Evolutionary conservation across 805 yeast species (phyloP).

Genomic region (Saturnispora serradocipensis): DNA sequence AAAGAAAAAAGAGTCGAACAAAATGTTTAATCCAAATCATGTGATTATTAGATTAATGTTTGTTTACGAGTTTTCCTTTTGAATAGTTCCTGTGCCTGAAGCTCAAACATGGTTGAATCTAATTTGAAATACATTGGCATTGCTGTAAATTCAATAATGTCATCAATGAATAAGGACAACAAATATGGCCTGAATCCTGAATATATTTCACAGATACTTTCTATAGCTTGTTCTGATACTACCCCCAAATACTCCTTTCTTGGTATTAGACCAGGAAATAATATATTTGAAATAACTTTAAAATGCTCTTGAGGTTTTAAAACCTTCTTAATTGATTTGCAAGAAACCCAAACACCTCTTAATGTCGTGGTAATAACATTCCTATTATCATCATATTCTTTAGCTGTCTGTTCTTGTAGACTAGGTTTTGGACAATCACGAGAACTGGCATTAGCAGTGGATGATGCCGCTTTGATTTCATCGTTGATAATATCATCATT

Average conservation of each 20-base stretch:
- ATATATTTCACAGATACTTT: constrained; percentile 10
- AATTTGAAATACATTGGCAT: constrained; percentile 18
- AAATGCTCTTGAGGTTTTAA: constrained; percentile 14
- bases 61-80: constrained; percentile 3
- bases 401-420: background rate
- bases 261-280: constrained; percentile 15
- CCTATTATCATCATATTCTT: constrained; percentile 6
- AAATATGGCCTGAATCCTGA: constrained; percentile 18
- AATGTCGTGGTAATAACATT: constrained; percentile 4
- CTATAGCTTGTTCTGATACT: background rate
- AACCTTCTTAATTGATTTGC: constrained; percentile 10
- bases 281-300: constrained; percentile 10
- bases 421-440: background rate
- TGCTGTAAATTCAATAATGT: constrained; percentile 16
- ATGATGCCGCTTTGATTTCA: background rate
- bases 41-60: background rate
- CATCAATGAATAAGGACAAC: constrained; percentile 13
- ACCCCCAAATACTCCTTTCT: constrained; percentile 1
- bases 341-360: constrained; percentile 11
- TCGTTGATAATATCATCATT: background rate
- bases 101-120: constrained; percentile 18
- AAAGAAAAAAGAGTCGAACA: background rate
- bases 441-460: background rate
- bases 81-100: constrained; percentile 16
- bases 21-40: background rate